Evolutionary conservation across 306 rosid species (phyloP).

Genomic region (Cicer arietinum): DNA sequence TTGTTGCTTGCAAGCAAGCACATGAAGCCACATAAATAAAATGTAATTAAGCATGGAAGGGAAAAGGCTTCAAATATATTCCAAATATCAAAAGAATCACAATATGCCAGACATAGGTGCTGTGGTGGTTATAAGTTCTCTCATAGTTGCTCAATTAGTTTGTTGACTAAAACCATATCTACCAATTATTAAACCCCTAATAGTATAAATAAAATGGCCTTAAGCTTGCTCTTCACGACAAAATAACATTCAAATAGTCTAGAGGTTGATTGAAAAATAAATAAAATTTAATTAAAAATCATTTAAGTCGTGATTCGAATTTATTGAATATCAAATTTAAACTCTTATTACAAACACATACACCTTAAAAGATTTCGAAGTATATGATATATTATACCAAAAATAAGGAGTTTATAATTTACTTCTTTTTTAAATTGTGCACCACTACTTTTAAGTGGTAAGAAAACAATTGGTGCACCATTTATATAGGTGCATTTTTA

Average conservation of each 20-base stretch:
- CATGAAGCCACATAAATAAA: conserved; percentile 13
- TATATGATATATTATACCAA: neutral
- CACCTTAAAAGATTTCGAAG: neutral
- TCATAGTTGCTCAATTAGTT: conserved; percentile 28
- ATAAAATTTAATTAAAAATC: too few relatives aligned
- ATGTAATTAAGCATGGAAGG: neutral
- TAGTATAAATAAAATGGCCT: too few relatives aligned
- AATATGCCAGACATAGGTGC: neutral
- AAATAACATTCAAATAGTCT: too few relatives aligned
- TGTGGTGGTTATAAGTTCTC: conserved; percentile 44
- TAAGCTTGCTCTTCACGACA: too few relatives aligned
- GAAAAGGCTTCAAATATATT: conserved; percentile 23
- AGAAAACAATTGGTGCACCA: too few relatives aligned
- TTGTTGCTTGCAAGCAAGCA: neutral
- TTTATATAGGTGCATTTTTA: too few relatives aligned
- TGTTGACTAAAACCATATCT: conserved; percentile 31
- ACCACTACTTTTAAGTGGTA: too few relatives aligned
- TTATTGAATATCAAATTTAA: neutral
- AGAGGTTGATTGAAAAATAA: too few relatives aligned
- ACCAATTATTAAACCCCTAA: conserved; percentile 10
- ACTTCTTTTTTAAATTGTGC: too few relatives aligned
- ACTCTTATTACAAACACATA: neutral
- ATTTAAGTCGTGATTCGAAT: too few relatives aligned
- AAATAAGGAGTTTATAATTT: too few relatives aligned
- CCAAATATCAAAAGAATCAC: conserved; percentile 24